These are phyloP conservation scores for Rhodotorula taiwanensis DNA, from an alignment of 768 basidiomycete species.

Conservation along the genomic window DNA sequence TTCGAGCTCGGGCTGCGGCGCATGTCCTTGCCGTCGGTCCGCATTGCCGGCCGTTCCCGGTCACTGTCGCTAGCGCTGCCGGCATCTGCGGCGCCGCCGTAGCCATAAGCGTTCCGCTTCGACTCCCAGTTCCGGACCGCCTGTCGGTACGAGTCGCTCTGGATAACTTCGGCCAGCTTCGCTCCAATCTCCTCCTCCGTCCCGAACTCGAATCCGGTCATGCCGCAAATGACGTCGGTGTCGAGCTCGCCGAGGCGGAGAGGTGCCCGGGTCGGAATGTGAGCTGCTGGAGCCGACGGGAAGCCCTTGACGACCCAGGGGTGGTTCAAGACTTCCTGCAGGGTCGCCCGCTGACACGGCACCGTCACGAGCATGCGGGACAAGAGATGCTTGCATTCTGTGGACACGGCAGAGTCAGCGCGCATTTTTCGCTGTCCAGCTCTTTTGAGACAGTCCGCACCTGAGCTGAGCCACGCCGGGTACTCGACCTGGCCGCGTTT, in stretches of 20 bases:
- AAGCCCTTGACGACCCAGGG: conserved; percentile 91
- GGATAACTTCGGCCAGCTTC: conserved; percentile 63
- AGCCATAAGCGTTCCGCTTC: neutral
- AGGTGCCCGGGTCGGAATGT: conserved; percentile 82
- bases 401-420: neutral
- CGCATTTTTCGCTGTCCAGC: too few relatives aligned
- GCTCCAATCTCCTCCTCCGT: conserved; percentile 75
- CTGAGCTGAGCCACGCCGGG: conserved; percentile 89
- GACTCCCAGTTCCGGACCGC: conserved; percentile 73
- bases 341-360: conserved; percentile 71
- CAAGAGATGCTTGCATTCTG: conserved; percentile 90
- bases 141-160: conserved; percentile 66
- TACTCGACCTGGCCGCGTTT: conserved; percentile 96
- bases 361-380: conserved; percentile 95
- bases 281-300: conserved; percentile 67
- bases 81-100: neutral
- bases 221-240: conserved; percentile 71
- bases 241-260: conserved; percentile 84
- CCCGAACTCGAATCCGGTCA: conserved; percentile 97
- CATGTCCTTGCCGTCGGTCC: conserved; percentile 30
- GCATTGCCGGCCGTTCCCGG: conserved; percentile 27
- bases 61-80: conserved; percentile 10
- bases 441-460: conserved; percentile 52
- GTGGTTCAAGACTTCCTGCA: conserved; percentile 76
- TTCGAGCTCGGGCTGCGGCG: conserved; percentile 53